Evolutionary conservation across 192 early-diverging fungal genomes (phyloP).

Genomic region (Backusella macrospora): DNA sequence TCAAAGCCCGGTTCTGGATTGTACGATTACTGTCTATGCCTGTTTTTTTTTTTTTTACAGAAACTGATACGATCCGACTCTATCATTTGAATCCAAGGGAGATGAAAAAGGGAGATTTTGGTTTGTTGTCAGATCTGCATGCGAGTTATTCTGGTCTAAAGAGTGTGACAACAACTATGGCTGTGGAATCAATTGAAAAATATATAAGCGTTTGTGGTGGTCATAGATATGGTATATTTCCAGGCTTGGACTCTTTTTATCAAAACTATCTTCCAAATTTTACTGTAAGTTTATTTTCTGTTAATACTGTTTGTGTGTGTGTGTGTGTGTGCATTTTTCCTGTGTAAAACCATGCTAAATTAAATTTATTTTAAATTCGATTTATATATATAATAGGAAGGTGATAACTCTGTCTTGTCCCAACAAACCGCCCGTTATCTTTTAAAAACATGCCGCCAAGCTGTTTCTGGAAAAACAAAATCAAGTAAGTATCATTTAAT

Average conservation of each 20-base stretch:
- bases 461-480: slow-evolving; percentile 53
- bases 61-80: slow-evolving; percentile 60
- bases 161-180: slow-evolving; percentile 68
- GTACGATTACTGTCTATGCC: slow-evolving; percentile 75
- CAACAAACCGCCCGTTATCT: slow-evolving; percentile 87
- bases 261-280: slow-evolving; percentile 73
- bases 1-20: slow-evolving; percentile 76
- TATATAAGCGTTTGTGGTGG: slow-evolving; percentile 76
- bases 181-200: slow-evolving; percentile 71
- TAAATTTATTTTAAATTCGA: no score
- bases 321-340: no score
- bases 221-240: slow-evolving; percentile 60
- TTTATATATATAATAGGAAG: slow-evolving; percentile 62
- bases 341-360: background rate
- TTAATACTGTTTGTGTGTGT: no score
- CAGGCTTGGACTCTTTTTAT: slow-evolving; percentile 50
- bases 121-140: slow-evolving; percentile 74
- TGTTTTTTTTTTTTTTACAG: slow-evolving; percentile 70
- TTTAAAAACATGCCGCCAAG: slow-evolving; percentile 62
- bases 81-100: slow-evolving; percentile 63
- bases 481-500: slow-evolving; percentile 50
- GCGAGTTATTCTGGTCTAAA: slow-evolving; percentile 79
- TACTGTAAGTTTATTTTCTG: slow-evolving; percentile 38
- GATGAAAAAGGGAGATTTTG: slow-evolving; percentile 61
- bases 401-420: slow-evolving; percentile 83